A percentile compares a stretch with the other conserved stretches of the same genome.
phyloP scores from a whole-genome alignment of 1,284 basidiomycete genomes.

The Trametes pubescens region DNA sequence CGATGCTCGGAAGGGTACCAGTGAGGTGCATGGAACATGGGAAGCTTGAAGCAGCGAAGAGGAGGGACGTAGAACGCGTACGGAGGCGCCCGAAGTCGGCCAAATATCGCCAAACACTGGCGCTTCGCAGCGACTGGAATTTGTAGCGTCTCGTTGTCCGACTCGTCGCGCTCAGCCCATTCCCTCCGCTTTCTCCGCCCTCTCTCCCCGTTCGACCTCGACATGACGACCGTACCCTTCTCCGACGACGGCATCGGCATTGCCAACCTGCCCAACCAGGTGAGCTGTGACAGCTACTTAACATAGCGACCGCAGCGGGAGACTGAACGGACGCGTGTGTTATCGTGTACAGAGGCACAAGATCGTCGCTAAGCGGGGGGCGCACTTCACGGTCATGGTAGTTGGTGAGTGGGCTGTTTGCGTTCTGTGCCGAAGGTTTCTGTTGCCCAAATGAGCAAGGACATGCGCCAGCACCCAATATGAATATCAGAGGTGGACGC shows the following conservation, averaged over 20 bases:
- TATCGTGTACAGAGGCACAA: slow-evolving; percentile 79
- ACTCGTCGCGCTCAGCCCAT: slow-evolving; percentile 23
- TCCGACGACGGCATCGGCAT: slow-evolving; percentile 86
- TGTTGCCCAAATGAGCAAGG: background rate
- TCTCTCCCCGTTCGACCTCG: slow-evolving; percentile 1
- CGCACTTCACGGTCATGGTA: slow-evolving; percentile 99
- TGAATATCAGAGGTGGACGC: background rate
- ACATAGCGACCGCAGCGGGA: background rate
- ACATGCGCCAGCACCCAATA: slow-evolving; percentile 9
- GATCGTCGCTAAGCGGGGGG: slow-evolving; percentile 96
- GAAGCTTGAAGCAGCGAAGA: slow-evolving; percentile 14
- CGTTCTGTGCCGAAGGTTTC: background rate
- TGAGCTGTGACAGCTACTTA: slow-evolving; percentile 45
- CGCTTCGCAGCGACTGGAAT: slow-evolving; percentile 24
- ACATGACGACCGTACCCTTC: slow-evolving; percentile 38
- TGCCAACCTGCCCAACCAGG: slow-evolving; percentile 98
- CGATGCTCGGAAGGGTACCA: background rate
- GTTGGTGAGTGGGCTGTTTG: slow-evolving; percentile 73
- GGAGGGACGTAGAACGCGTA: slow-evolving; percentile 4
- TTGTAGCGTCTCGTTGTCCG: slow-evolving; percentile 24
- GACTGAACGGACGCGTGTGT: slow-evolving; percentile 28
- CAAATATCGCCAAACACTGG: slow-evolving; percentile 29
- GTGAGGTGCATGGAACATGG: background rate
- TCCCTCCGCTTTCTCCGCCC: slow-evolving; percentile 1
- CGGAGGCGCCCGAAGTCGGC: slow-evolving; percentile 28